Evolutionary conservation across 83 land plant genomes (phyloP).

Genomic region (Picea engelmannii): DNA sequence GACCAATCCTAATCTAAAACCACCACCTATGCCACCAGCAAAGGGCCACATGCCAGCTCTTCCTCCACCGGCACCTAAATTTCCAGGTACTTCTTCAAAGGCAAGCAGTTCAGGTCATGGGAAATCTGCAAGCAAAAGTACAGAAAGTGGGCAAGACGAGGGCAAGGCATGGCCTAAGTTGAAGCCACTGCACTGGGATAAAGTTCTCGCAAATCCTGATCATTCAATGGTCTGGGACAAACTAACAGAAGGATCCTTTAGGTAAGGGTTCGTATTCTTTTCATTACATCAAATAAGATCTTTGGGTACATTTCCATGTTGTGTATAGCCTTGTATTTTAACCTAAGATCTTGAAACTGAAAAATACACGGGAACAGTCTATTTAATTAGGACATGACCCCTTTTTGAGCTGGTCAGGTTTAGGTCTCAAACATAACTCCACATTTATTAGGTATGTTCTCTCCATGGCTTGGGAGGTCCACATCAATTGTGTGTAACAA

Average conservation of each 20-base stretch:
- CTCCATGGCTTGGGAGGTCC: no score
- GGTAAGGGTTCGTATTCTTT: conserved; percentile 30
- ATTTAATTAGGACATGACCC: no score
- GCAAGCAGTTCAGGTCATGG: conserved; percentile 24
- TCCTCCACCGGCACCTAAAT: no score
- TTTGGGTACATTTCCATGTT: not conserved
- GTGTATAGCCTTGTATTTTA: not conserved
- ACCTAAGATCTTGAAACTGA: not conserved
- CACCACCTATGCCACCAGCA: no score
- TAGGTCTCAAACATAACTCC: no score
- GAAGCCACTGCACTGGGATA: conserved; percentile 82
- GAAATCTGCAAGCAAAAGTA: conserved; percentile 11
- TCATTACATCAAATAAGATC: not conserved
- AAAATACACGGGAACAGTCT: not conserved
- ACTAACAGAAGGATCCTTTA: conserved; percentile 62
- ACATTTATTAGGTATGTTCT: no score
- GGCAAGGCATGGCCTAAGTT: conserved; percentile 42
- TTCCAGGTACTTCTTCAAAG: no score
- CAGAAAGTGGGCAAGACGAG: conserved; percentile 19
- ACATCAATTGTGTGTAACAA: no score
- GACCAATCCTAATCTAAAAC: no score
- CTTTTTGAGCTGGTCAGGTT: no score
- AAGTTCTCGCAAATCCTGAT: conserved; percentile 44
- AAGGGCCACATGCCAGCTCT: no score
- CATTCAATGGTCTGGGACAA: conserved; percentile 74